phyloP scores from a whole-genome alignment of 768 basidiomycete genomes.

The Baorangia bicolor region DNA sequence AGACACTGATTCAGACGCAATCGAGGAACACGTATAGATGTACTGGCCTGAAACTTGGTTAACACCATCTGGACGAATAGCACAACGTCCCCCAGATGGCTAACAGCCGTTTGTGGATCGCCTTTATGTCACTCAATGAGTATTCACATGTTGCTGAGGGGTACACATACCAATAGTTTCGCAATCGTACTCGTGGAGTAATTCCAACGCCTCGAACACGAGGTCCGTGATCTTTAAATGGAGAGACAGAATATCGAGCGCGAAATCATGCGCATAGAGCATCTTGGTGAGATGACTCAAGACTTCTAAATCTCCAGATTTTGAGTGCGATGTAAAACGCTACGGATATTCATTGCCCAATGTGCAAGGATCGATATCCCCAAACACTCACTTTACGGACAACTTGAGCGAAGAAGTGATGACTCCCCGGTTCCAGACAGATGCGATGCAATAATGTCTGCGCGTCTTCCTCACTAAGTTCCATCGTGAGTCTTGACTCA shows the following conservation, averaged over 20 bases:
- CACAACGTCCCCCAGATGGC: slow-evolving; percentile 76
- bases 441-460: slow-evolving; percentile 38
- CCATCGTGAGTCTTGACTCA: slow-evolving; percentile 55
- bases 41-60: slow-evolving; percentile 60
- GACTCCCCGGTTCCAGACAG: slow-evolving; percentile 55
- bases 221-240: slow-evolving; percentile 65
- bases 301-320: slow-evolving; percentile 61
- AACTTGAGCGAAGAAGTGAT: slow-evolving; percentile 55
- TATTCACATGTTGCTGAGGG: background rate
- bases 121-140: slow-evolving; percentile 40
- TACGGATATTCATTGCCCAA: slow-evolving; percentile 28
- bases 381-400: slow-evolving; percentile 51
- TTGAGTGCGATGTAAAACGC: slow-evolving; percentile 57
- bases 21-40: background rate
- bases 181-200: slow-evolving; percentile 74
- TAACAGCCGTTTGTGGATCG: slow-evolving; percentile 81
- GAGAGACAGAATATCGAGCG: slow-evolving; percentile 67
- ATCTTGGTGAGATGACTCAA: slow-evolving; percentile 70
- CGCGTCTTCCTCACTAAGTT: slow-evolving; percentile 42
- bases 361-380: background rate
- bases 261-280: slow-evolving; percentile 55
- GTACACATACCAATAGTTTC: slow-evolving; percentile 68
- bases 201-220: slow-evolving; percentile 57
- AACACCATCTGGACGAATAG: slow-evolving; percentile 67
- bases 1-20: background rate